Percentiles rank a stretch among this genome's conserved stretches.
Evolutionary conservation across 2,329 filamentous ascomycete species (phyloP).

Genomic region (Sclerotinia borealis): DNA sequence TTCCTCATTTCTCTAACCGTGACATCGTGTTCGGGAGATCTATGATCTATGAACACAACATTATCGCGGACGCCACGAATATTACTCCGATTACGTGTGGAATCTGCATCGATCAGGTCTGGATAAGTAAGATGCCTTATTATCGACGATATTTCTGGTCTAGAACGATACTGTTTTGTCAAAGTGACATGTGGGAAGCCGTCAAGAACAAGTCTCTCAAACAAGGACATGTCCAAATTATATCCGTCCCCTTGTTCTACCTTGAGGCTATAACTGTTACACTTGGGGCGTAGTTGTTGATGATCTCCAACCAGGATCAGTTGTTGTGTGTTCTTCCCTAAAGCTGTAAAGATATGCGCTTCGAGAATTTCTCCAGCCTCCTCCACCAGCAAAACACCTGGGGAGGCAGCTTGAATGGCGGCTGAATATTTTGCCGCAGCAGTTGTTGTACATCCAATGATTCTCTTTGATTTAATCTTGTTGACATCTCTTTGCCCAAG

Average conservation of each 20-base stretch:
- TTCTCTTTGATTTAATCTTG: slow-evolving; percentile 46
- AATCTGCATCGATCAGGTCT: slow-evolving; percentile 48
- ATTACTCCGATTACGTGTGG: slow-evolving; percentile 40
- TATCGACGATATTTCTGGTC: slow-evolving; percentile 58
- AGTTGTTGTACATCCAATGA: slow-evolving; percentile 68
- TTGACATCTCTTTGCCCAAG: slow-evolving; percentile 38
- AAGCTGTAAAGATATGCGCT: slow-evolving; percentile 56
- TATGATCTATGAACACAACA: slow-evolving; percentile 63
- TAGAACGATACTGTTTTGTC: slow-evolving; percentile 60
- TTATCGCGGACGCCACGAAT: slow-evolving; percentile 53
- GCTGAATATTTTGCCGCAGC: slow-evolving; percentile 57
- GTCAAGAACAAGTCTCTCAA: slow-evolving; percentile 59
- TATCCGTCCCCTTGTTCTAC: slow-evolving; percentile 60
- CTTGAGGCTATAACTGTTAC: slow-evolving; percentile 49
- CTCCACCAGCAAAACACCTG: slow-evolving; percentile 57
- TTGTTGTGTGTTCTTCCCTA: slow-evolving; percentile 51
- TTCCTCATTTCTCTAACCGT: slow-evolving; percentile 46
- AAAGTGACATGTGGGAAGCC: slow-evolving; percentile 50
- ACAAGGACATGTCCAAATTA: slow-evolving; percentile 61
- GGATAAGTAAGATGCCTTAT: slow-evolving; percentile 56
- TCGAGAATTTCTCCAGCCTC: slow-evolving; percentile 72
- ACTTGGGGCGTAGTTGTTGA: slow-evolving; percentile 64
- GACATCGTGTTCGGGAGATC: slow-evolving; percentile 44
- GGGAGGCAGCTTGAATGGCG: slow-evolving; percentile 46
- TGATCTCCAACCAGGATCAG: slow-evolving; percentile 69